Percentiles rank a stretch among this genome's conserved stretches.
These are phyloP conservation scores for Terfezia claveryi DNA, from an alignment of 495 filamentous ascomycete genomes.

Conservation along the genomic window DNA sequence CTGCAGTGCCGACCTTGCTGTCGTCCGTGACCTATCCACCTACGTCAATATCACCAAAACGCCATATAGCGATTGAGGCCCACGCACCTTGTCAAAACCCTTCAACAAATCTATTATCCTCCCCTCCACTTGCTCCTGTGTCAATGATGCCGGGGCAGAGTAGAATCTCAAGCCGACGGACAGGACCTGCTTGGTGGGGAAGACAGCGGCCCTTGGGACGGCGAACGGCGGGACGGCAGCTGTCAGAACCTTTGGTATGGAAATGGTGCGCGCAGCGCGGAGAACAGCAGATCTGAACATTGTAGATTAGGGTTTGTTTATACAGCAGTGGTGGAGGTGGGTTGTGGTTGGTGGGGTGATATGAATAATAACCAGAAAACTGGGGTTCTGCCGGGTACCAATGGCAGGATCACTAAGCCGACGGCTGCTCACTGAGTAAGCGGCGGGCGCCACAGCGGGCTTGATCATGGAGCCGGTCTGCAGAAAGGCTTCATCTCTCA, in stretches of 20 bases:
- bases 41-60: not conserved
- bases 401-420: not conserved
- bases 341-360: constrained; percentile 7
- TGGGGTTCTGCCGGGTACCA: not conserved
- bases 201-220: constrained; percentile 31
- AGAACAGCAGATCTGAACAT: constrained; percentile 79
- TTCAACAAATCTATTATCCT: constrained; percentile 80
- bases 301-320: constrained; percentile 12
- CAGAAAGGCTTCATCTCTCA: no score
- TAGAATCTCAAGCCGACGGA: constrained; percentile 54
- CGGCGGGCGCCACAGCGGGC: not conserved
- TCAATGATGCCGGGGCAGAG: constrained; percentile 54
- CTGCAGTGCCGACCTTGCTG: constrained; percentile 21
- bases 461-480: no score
- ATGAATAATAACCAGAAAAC: not conserved
- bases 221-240: constrained; percentile 32
- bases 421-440: not conserved
- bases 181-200: constrained; percentile 29
- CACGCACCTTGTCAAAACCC: constrained; percentile 88
- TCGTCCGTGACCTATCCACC: constrained; percentile 9
- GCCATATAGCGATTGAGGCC: constrained; percentile 5
- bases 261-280: constrained; percentile 34
- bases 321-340: constrained; percentile 3
- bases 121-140: constrained; percentile 67
- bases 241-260: constrained; percentile 17